Evolutionary conservation across 1,284 basidiomycete genomes (phyloP), one percentile per base, ranked within the genome.

Genomic region (Marasmius sp.): DNA sequence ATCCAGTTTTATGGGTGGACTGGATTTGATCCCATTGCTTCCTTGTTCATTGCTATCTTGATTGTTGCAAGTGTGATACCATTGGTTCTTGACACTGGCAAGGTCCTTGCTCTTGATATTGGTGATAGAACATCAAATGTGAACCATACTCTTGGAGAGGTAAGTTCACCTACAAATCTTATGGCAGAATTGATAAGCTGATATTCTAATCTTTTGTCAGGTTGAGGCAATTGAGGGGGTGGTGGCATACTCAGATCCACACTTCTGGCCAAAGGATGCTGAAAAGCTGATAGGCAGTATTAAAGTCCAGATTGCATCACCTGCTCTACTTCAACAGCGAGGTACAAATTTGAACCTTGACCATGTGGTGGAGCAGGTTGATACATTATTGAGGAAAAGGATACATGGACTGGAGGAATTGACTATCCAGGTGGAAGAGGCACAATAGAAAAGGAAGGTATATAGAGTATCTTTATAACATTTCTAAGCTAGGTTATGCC

Each of bases 1-100:
- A 99, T 99, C 67, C 89, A 97, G 69, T 90, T 90, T 63, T 99
- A 97, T 69, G 97, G 97, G n/a, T 99, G 96, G 96, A 99, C 97
- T 2, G 96, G 96, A 16, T 99, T 98, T 72, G 97, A 99, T 75
- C 97, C 97, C 2, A 95, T 99, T 64, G 97, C 97, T 0, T 97
- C 95, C 10, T 80, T 99, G 43, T 96, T 99, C 73, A 99, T 99
- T 69, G 97, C 97, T 1, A 78, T 94, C 9, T 81, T 99, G 65
- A 99, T 99, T 68, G 93, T 95, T 34, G 97, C 93, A 3, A 95
- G 93, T 69, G 97, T 99, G 20, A 83, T 97, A 20, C 97, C 97
- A 8, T 86, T 99, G 45, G 95, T 99, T 20, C 84, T 97, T 63
- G 97, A 99, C 72, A 93, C 93, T 0, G 97, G 94, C 0, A 89